A percentile compares a stretch with the other conserved stretches of the same genome.
phyloP scores from a whole-genome alignment of 164 flowering plant species.

The Tetracentron sinense region DNA sequence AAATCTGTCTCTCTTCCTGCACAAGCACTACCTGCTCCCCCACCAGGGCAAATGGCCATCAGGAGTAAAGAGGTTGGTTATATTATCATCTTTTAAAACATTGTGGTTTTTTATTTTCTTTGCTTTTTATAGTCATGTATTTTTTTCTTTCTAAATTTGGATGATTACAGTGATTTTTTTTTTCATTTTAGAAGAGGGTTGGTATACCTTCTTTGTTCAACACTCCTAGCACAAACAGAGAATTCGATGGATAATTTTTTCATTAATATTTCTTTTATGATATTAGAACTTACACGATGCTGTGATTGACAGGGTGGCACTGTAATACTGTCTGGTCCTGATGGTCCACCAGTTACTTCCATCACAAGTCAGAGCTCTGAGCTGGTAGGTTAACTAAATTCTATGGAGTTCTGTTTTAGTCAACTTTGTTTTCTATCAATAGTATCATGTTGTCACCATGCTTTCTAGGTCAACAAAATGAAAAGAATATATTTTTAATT shows the following conservation, averaged over 20 bases:
- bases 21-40: conserved; percentile 98
- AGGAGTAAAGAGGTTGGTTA: conserved; percentile 91
- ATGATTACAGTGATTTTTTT: not conserved
- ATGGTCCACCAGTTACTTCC: conserved; percentile 89
- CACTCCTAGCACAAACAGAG: not conserved
- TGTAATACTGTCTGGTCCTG: conserved; percentile 92
- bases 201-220: not conserved
- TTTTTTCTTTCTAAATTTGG: not conserved
- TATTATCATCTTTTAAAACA: not conserved
- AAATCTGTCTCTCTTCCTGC: conserved; percentile 98
- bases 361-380: conserved; percentile 86
- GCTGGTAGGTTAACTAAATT: conserved; percentile 49
- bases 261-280: not conserved
- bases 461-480: no score
- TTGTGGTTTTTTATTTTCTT: conserved; percentile 2
- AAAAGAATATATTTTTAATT: no score
- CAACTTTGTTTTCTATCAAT: not conserved
- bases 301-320: conserved; percentile 72
- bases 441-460: not conserved
- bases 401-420: not conserved
- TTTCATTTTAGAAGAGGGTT: conserved; percentile 1
- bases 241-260: not conserved
- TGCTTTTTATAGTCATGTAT: not conserved
- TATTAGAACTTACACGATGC: conserved; percentile 11
- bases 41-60: conserved; percentile 99